Base-by-base conservation (phyloP, 345 rosid species). In the Brassica napus region DNA sequence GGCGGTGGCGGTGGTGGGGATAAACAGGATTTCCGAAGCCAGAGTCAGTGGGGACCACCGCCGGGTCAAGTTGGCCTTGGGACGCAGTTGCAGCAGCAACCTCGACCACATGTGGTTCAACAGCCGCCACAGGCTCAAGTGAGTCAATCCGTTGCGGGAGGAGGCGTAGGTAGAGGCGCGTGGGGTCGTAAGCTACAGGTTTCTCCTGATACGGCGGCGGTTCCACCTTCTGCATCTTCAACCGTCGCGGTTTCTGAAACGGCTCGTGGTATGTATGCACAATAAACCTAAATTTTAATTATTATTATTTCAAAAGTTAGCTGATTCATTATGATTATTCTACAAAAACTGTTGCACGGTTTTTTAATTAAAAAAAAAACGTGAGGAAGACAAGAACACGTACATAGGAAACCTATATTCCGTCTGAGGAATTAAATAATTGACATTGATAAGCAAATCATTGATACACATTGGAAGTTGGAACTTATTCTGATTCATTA, bases 31-130 rank as follows among this genome's bases (percentile, higher is more conserved):
- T 37, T 67, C 4, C 57, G 70, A 32, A 39, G 62, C 37, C 83
- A 74, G 71, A 65, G 76, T 80, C 83, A 80, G 73, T 71, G 83
- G 83, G 76, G 80, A 54, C 68, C 71, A 18, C 28, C 83, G 9
- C 28, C 79, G 0, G 55, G 66, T 28, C 76, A 80, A 3, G 76
- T 79, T 74, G 83, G 65, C 2, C 64, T 26, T 34, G 74, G 69
- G 2, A 5, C 69, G 11, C 73, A 28, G 16, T 14, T 4, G 11
- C 74, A 61, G 6, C 79, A 60, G 61, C 61, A 18, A 9, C 71
- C 75, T 59, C 79, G 44, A 1, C 82, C 54, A 32, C 83, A 47
- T 23, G 59, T 6, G 37, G 26, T 16, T 61, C 39, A 47, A 15
- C 68, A 42, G 30, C 44, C 58, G 12, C 66, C 18, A 5, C 66